These are phyloP conservation scores for Endotrypanum monterogeii DNA, from an alignment of 208 protist genomes.

Conservation along the genomic window DNA sequence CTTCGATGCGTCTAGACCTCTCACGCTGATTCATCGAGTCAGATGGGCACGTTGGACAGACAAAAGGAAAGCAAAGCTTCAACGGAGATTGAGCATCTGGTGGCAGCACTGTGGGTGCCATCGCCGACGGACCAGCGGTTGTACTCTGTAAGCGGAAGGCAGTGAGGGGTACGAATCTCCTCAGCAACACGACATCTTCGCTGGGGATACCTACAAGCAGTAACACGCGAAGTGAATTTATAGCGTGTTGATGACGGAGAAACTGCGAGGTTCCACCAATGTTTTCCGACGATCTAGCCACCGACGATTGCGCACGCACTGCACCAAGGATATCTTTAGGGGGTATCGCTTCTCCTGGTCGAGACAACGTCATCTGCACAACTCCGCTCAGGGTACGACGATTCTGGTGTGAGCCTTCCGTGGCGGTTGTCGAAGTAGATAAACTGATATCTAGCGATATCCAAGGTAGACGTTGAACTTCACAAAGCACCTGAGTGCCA, in stretches of 20 bases:
- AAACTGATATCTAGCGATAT: slow-evolving; percentile 11
- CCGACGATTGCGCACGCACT: background rate
- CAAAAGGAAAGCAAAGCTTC: slow-evolving; percentile 2
- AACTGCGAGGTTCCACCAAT: background rate
- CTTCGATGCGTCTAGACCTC: slow-evolving; percentile 1
- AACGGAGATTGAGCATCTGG: background rate
- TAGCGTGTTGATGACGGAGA: background rate
- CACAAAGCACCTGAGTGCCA: slow-evolving; percentile 50
- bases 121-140: background rate
- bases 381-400: background rate
- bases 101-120: background rate
- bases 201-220: slow-evolving; percentile 39
- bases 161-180: slow-evolving; percentile 24
- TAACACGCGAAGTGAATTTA: slow-evolving; percentile 11
- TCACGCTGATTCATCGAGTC: background rate
- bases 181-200: slow-evolving; percentile 39
- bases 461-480: slow-evolving; percentile 32
- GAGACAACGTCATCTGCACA: slow-evolving; percentile 4
- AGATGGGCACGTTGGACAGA: background rate
- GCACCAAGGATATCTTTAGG: background rate
- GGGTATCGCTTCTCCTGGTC: background rate
- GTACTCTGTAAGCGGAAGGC: background rate
- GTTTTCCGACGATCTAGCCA: background rate
- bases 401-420: background rate
- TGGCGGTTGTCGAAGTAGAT: background rate